Base-by-base conservation (phyloP, 306 rosid genomes). In the Dryas drummondii region DNA sequence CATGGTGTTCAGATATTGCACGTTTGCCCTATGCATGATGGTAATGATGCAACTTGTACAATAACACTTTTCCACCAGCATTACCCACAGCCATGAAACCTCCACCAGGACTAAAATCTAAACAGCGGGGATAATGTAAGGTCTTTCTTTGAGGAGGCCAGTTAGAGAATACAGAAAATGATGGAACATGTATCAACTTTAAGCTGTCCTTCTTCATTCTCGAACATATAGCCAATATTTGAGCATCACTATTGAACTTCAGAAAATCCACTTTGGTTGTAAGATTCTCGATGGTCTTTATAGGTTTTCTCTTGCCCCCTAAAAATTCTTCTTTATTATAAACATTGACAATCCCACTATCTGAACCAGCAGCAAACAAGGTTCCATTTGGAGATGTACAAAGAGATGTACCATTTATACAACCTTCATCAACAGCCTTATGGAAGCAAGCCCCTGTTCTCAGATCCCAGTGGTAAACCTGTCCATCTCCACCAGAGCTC, bases 391-490 rank as follows among this genome's bases (percentile, higher is more conserved):
- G 85, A 62, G 96, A 86, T n/a, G 90, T 76, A 61, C 81, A 83
- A 7, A 88, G 81, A 47, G 88, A 17, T 5, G 88, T 86, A 2
- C 90, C 85, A 48, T 71, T 86, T 19, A 88, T 68, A 73, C 92
- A 88, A 59, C 92, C 92, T 78, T 86, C 92, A 57, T 88, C 92
- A 1, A 83, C 77, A 37, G 75, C 88, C 84, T 86, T 93, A 66
- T 90, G 94, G 42, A 93, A 50, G 84, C 96, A 91, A 59, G 94
- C 75, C 84, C 81, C 87, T 50, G 94, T 90, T 86, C 98, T 79
- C 69, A 94, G 77, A 86, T 94, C 99, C 97, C 97, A 94, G 70
- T 94, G 93, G 80, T 94, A 92, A 72, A 94, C 79, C 62, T 90
- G 97, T 65, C 97, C 97, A 60, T 94, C 99, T 3, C 97, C 97